Conservation (phyloP, 164 flowering plant species). For the Umbellularia californica region DNA sequence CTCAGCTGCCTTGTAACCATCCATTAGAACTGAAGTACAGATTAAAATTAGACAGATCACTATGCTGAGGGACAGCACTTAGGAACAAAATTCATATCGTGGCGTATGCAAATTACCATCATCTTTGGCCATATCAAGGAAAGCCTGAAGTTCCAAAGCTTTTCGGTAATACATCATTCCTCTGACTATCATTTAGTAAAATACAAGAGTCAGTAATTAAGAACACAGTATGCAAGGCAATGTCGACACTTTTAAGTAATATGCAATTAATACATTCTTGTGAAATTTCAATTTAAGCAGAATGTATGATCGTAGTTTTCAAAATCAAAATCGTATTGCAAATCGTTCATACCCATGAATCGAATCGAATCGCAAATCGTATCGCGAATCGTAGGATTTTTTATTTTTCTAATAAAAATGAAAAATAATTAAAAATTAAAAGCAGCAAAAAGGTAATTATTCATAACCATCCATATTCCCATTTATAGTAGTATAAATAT, state of each 20-base stretch:
- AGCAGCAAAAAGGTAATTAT: too few species aligned
- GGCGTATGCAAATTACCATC: conserved; percentile 44
- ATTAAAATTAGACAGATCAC: background rate
- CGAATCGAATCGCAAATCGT: too few species aligned
- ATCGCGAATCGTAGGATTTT: too few species aligned
- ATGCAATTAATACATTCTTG: background rate
- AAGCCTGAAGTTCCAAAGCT: conserved; percentile 97
- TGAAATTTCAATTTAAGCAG: background rate
- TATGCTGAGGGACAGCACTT: background rate
- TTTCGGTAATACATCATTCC: conserved; percentile 99
- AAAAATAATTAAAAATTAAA: too few species aligned
- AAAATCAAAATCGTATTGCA: too few species aligned
- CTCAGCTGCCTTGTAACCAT: conserved; percentile 75
- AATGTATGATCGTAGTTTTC: background rate
- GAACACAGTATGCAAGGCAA: too few species aligned
- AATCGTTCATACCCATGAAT: too few species aligned
- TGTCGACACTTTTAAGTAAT: background rate
- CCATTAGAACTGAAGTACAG: conserved; percentile 48
- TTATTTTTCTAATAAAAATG: too few species aligned
- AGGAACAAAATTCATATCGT: background rate
- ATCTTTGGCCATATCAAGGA: conserved; percentile 93
- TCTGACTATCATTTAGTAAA: conserved; percentile 49
- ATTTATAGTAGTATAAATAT: too few species aligned
- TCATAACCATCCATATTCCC: too few species aligned
- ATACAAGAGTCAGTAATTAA: background rate